A percentile compares a stretch with the other conserved stretches of the same genome.
These are phyloP conservation scores for Pseudonitzschia multiseries DNA, from an alignment of 108 stramenopile species.

Conservation along the genomic window DNA sequence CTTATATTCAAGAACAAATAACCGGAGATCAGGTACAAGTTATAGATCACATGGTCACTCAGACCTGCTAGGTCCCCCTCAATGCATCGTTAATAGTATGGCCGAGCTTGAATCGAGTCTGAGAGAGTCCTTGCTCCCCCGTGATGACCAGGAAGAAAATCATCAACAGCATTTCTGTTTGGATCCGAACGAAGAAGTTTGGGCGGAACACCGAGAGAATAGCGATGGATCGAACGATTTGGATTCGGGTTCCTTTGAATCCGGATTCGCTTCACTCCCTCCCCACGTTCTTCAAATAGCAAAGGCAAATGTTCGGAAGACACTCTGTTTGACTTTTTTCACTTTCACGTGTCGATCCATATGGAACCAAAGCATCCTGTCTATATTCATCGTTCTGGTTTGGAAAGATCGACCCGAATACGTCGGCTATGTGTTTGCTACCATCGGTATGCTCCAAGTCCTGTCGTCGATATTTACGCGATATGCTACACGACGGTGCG, in stretches of 20 bases:
- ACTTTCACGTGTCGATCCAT: slow-evolving; percentile 16
- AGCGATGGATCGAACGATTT: background rate
- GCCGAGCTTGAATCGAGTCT: background rate
- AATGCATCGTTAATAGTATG: background rate
- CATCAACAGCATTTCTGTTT: background rate
- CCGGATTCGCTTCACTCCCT: background rate
- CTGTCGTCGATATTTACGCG: slow-evolving; percentile 2
- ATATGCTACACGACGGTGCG: background rate
- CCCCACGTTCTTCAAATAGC: background rate
- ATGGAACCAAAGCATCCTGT: slow-evolving; percentile 26
- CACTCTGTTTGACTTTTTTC: slow-evolving; percentile 23
- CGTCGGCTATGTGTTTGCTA: slow-evolving; percentile 22
- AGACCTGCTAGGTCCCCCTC: too few relatives aligned
- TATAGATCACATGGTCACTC: too few relatives aligned
- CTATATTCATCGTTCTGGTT: slow-evolving; percentile 21
- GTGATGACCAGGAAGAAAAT: slow-evolving; percentile 7
- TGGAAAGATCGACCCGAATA: slow-evolving; percentile 14
- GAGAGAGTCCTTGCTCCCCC: background rate
- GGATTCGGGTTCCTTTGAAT: background rate
- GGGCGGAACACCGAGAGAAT: too few relatives aligned
- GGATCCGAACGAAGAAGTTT: background rate
- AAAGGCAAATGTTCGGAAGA: slow-evolving; percentile 14
- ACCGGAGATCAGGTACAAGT: too few relatives aligned
- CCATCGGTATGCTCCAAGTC: slow-evolving; percentile 22
- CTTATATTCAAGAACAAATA: too few relatives aligned